These are phyloP conservation scores for Zarea fungicola DNA, from an alignment of 2,329 filamentous ascomycete genomes.

Conservation along the genomic window DNA sequence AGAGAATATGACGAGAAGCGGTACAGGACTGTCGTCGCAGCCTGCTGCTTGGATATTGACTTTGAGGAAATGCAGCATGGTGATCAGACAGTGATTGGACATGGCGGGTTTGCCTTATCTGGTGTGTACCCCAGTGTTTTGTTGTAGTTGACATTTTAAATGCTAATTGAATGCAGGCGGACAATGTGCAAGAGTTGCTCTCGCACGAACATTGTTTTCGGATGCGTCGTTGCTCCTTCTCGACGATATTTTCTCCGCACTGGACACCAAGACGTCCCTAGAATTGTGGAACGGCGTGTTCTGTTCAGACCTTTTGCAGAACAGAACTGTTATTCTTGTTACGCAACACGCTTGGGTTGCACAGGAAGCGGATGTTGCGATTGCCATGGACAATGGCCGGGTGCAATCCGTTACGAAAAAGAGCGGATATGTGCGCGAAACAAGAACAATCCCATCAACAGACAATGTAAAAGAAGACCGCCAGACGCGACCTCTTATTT, in stretches of 20 bases:
- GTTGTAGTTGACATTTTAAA: background rate
- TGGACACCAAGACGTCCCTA: conserved; percentile 54
- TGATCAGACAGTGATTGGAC: conserved; percentile 48
- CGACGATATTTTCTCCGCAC: conserved; percentile 55
- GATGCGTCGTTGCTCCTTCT: conserved; percentile 49
- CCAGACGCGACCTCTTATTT: background rate
- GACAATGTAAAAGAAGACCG: conserved; percentile 22
- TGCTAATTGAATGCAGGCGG: conserved; percentile 25
- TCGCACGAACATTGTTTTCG: conserved; percentile 54
- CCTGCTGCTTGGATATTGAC: conserved; percentile 48
- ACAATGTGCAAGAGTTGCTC: conserved; percentile 50
- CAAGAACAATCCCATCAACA: conserved; percentile 26
- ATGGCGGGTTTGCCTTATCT: conserved; percentile 49
- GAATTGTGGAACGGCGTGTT: conserved; percentile 53
- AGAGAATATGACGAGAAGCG: conserved; percentile 43
- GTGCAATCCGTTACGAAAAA: conserved; percentile 33
- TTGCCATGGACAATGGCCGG: conserved; percentile 41
- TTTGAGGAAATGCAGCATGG: conserved; percentile 44
- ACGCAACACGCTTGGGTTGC: conserved; percentile 51
- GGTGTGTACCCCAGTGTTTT: conserved; percentile 23
- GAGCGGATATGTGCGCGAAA: conserved; percentile 36
- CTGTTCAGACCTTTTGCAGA: conserved; percentile 48
- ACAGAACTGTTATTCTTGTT: conserved; percentile 51
- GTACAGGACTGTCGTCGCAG: conserved; percentile 51
- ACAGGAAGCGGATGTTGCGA: conserved; percentile 42